phyloP scores from a whole-genome alignment of 768 basidiomycete genomes.

The Lactifluus volemus region DNA sequence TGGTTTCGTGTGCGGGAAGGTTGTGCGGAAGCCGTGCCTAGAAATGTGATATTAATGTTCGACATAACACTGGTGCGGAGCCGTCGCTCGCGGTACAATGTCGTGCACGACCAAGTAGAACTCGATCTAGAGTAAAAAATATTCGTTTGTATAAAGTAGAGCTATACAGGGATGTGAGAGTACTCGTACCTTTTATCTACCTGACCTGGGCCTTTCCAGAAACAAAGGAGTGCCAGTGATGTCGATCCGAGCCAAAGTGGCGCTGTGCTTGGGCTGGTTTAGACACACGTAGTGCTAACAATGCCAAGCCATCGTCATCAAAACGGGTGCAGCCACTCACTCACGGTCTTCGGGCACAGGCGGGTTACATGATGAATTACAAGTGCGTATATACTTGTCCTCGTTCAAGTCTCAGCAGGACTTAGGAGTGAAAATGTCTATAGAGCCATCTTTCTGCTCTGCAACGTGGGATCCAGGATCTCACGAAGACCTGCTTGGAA shows the following conservation, averaged over 20 bases:
- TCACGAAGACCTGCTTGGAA: neutral
- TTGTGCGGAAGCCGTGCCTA: slow-evolving; percentile 76
- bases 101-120: neutral
- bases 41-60: slow-evolving; percentile 53
- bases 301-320: neutral
- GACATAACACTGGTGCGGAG: neutral
- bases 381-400: neutral
- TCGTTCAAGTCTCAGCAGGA: neutral
- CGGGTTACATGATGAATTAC: neutral
- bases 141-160: too few relatives aligned
- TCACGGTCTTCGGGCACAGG: neutral
- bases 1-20: slow-evolving; percentile 75
- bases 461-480: neutral
- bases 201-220: too few relatives aligned
- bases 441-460: slow-evolving; percentile 10
- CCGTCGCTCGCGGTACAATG: neutral
- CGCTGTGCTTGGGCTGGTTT: neutral
- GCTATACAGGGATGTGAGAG: too few relatives aligned
- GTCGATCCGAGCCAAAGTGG: too few relatives aligned
- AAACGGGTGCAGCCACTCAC: neutral
- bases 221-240: too few relatives aligned
- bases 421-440: neutral
- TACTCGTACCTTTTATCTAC: too few relatives aligned
- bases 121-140: too few relatives aligned
- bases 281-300: slow-evolving; percentile 6